Evolutionary conservation across 2,329 filamentous ascomycete genomes (phyloP).

Genomic region (Seiridium unicorne): DNA sequence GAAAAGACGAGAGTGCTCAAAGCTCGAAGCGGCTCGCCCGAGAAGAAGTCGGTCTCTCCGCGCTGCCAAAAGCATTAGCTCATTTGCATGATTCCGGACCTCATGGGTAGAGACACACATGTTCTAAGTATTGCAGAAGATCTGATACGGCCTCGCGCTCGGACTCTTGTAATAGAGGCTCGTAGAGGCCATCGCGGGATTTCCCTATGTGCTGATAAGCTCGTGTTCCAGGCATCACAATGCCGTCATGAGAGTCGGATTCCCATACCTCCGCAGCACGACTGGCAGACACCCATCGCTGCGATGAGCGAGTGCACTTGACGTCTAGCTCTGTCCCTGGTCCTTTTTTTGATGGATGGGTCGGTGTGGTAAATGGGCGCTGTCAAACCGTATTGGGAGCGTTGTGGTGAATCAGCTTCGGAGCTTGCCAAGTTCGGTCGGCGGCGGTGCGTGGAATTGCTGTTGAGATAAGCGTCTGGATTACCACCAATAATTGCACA

Average conservation of each 20-base stretch:
- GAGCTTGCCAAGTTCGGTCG: not conserved
- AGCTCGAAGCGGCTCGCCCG: slow-evolving; percentile 88
- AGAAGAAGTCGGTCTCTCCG: slow-evolving; percentile 97
- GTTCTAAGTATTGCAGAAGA: slow-evolving; percentile 91
- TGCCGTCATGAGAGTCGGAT: not conserved
- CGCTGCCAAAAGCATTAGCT: slow-evolving; percentile 54
- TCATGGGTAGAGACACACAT: slow-evolving; percentile 56
- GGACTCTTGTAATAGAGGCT: slow-evolving; percentile 87
- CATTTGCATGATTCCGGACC: too few relatives aligned
- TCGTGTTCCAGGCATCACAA: not conserved
- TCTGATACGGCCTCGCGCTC: slow-evolving; percentile 97
- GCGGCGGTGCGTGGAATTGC: not conserved
- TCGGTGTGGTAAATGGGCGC: not conserved
- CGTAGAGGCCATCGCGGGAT: slow-evolving; percentile 78
- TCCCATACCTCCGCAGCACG: slow-evolving; percentile 33
- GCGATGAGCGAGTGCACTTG: slow-evolving; percentile 12
- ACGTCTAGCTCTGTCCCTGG: not conserved
- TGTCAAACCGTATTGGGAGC: not conserved
- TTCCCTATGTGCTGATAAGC: slow-evolving; percentile 49
- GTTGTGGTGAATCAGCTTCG: not conserved
- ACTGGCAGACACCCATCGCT: slow-evolving; percentile 32
- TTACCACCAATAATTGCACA: not conserved
- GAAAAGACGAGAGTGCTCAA: slow-evolving; percentile 96
- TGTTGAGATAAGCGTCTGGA: not conserved
- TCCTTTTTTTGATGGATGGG: not conserved